phyloP scores from a whole-genome alignment of 352 stramenopile genomes.

The Phytophthora sansomeana region DNA sequence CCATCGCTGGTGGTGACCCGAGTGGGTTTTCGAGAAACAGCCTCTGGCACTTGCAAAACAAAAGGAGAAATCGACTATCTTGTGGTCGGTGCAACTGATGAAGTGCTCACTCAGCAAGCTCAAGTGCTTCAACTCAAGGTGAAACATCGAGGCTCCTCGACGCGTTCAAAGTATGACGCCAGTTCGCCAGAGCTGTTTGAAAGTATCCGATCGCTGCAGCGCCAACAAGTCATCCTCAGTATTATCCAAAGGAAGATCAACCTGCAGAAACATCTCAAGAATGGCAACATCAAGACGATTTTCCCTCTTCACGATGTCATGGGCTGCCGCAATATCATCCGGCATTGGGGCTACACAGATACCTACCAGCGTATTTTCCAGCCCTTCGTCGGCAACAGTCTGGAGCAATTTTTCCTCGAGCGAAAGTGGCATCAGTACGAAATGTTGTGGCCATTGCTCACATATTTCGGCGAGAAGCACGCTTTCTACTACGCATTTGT shows the following conservation, averaged over 20 bases:
- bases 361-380: constrained; percentile 52
- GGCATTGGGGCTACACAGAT: constrained; percentile 63
- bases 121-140: constrained; percentile 75
- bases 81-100: constrained; percentile 60
- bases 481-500: constrained; percentile 84
- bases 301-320: constrained; percentile 75
- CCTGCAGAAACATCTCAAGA: constrained; percentile 62
- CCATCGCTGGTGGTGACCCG: constrained; percentile 61
- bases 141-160: constrained; percentile 68
- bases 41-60: neutral
- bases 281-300: constrained; percentile 61
- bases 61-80: constrained; percentile 59
- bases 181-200: constrained; percentile 61
- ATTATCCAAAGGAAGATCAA: constrained; percentile 81
- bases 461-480: constrained; percentile 87
- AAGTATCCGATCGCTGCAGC: constrained; percentile 75
- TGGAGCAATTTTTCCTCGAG: constrained; percentile 73
- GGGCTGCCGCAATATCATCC: constrained; percentile 71
- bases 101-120: constrained; percentile 67
- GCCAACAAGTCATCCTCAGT: constrained; percentile 78
- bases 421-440: constrained; percentile 73
- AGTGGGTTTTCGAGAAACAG: constrained; percentile 35
- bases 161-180: constrained; percentile 64
- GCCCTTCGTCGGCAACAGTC: constrained; percentile 53
- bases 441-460: constrained; percentile 81